phyloP scores from a whole-genome alignment of 352 stramenopile species.

The Globisporangium recalcitrans region DNA sequence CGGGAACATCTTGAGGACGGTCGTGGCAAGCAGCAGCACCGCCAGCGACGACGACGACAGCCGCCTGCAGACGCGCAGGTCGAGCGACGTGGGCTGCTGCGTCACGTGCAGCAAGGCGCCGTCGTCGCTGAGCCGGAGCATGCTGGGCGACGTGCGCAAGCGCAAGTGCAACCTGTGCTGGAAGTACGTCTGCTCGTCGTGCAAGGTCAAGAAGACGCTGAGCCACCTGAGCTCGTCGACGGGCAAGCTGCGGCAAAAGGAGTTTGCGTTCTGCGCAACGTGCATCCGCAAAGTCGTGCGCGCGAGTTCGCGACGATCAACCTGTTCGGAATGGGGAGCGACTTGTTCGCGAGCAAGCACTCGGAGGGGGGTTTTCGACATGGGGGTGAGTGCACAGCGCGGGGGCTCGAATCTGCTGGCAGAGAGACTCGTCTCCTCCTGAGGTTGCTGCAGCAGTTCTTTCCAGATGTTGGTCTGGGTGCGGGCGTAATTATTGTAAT shows the following conservation, averaged over 20 bases:
- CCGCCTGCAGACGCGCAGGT: neutral
- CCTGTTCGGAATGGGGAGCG: neutral
- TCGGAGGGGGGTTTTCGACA: neutral
- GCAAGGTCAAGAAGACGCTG: constrained; percentile 11
- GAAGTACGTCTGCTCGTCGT: constrained; percentile 8
- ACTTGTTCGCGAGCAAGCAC: constrained; percentile 4
- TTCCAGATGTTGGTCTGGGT: too few relatives aligned
- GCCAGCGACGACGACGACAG: constrained; percentile 44
- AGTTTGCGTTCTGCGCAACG: constrained; percentile 7
- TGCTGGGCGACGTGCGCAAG: constrained; percentile 5
- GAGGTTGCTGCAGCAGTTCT: neutral
- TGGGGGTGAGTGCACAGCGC: neutral
- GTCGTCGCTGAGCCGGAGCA: neutral
- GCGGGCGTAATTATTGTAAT: neutral
- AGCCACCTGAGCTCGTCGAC: neutral
- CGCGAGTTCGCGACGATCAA: neutral
- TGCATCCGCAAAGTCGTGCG: neutral
- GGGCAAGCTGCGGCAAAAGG: neutral
- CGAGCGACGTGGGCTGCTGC: constrained; percentile 1
- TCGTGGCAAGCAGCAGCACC: constrained; percentile 45
- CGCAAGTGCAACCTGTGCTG: constrained; percentile 9
- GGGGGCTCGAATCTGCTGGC: neutral
- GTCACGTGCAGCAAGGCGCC: constrained; percentile 4
- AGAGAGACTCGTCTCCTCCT: neutral
- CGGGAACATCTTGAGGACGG: constrained; percentile 29